Evolutionary conservation across 208 protist species (phyloP).

Genomic region (Trypanosomatidae sp.): DNA sequence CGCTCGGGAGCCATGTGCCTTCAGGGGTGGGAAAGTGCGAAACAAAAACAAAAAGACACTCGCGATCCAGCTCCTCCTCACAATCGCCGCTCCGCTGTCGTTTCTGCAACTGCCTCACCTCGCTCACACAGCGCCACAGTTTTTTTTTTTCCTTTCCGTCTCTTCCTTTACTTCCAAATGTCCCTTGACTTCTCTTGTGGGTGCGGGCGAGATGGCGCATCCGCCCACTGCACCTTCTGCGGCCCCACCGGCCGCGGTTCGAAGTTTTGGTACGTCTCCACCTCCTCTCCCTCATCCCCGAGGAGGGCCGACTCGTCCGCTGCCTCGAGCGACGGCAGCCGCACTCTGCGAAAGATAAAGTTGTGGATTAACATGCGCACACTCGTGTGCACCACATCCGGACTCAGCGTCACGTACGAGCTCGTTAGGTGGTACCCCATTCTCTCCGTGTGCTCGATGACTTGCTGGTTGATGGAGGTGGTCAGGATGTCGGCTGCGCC

Average conservation of each 20-base stretch:
- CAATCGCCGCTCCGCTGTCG: too few relatives aligned
- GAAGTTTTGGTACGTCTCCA: conserved; percentile 77
- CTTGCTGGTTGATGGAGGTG: conserved; percentile 82
- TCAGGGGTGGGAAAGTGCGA: too few relatives aligned
- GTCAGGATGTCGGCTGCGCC: conserved; percentile 83
- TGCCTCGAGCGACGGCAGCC: conserved; percentile 46
- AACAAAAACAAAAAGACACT: too few relatives aligned
- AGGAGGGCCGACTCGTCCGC: conserved; percentile 56
- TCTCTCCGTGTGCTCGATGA: conserved; percentile 77
- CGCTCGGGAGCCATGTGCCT: too few relatives aligned
- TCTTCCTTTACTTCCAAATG: conserved; percentile 38
- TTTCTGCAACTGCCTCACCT: too few relatives aligned
- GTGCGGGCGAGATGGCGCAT: conserved; percentile 30
- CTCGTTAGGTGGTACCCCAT: conserved; percentile 73
- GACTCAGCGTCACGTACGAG: conserved; percentile 85
- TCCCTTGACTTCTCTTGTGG: conserved; percentile 22
- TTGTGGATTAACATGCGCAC: conserved; percentile 88
- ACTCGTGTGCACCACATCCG: conserved; percentile 84
- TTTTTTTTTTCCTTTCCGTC: too few relatives aligned
- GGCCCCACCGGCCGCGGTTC: conserved; percentile 56
- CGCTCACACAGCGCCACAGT: too few relatives aligned
- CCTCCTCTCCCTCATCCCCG: conserved; percentile 39
- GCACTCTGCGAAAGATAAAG: conserved; percentile 76
- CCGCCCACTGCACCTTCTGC: conserved; percentile 38
- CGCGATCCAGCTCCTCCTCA: too few relatives aligned